A percentile compares a stretch with the other conserved stretches of the same genome.
These are phyloP conservation scores for Dovyalis caffra DNA, from an alignment of 345 rosid species.

Conservation along the genomic window DNA sequence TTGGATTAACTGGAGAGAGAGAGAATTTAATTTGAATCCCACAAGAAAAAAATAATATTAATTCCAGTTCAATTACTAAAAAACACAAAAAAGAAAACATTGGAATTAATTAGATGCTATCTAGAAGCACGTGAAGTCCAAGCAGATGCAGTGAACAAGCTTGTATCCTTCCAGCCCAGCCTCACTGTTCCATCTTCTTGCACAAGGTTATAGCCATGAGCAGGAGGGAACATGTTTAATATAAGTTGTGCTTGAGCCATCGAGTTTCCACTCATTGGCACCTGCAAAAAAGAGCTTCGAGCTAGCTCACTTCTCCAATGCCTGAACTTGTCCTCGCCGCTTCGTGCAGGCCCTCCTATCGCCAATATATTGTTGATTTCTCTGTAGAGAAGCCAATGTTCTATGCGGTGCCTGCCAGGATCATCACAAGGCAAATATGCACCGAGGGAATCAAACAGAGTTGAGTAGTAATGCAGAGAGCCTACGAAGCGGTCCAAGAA, in stretches of 20 bases:
- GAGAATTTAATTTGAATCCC: not conserved
- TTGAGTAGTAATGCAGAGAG: slow-evolving; percentile 59
- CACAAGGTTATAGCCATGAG: slow-evolving; percentile 54
- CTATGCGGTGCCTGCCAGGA: slow-evolving; percentile 40
- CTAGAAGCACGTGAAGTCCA: slow-evolving; percentile 50
- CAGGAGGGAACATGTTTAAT: slow-evolving; percentile 61
- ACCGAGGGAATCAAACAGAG: slow-evolving; percentile 60
- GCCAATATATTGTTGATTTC: slow-evolving; percentile 69
- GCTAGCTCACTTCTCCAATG: slow-evolving; percentile 54
- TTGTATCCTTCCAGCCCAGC: slow-evolving; percentile 70
- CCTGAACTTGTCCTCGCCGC: slow-evolving; percentile 62
- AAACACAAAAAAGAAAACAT: not conserved
- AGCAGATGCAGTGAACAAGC: slow-evolving; percentile 63
- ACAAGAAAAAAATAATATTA: not conserved
- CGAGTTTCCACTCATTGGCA: slow-evolving; percentile 59
- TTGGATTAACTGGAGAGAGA: not conserved
- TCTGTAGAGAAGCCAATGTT: slow-evolving; percentile 46
- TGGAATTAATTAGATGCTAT: slow-evolving; percentile 8
- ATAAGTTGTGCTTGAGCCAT: slow-evolving; percentile 76
- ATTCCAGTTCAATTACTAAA: not conserved
- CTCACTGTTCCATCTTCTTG: slow-evolving; percentile 61
- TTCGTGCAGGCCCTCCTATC: slow-evolving; percentile 62
- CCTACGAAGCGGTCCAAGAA: slow-evolving; percentile 68
- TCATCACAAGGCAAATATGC: slow-evolving; percentile 44
- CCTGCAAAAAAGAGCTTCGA: slow-evolving; percentile 27